Conservation (phyloP, 2,329 filamentous ascomycete genomes). For the Colletotrichum karsti region DNA sequence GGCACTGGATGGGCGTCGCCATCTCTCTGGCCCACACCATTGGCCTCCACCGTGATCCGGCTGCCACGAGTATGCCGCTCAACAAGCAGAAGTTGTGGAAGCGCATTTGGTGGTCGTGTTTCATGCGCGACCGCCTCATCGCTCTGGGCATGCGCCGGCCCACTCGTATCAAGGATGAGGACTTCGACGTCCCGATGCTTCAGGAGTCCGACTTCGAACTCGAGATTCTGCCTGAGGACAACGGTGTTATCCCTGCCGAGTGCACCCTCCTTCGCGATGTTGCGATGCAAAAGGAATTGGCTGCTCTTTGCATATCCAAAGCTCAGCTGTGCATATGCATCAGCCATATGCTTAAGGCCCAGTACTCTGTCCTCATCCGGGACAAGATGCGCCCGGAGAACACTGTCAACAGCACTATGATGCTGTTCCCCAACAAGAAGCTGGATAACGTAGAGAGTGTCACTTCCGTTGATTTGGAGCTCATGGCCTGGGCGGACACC, state of each 20-base stretch:
- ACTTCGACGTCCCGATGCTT: conserved; percentile 94
- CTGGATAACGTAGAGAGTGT: conserved; percentile 85
- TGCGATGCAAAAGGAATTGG: conserved; percentile 79
- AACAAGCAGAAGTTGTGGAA: conserved; percentile 88
- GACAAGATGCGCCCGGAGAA: conserved; percentile 81
- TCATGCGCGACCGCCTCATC: conserved; percentile 92
- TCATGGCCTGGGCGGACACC: conserved; percentile 79
- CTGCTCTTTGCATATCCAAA: conserved; percentile 90
- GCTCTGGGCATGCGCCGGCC: conserved; percentile 93
- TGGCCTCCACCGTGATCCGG: conserved; percentile 86
- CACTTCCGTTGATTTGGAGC: conserved; percentile 78
- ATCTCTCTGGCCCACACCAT: conserved; percentile 94
- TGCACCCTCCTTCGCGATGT: conserved; percentile 77
- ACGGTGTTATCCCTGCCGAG: conserved; percentile 73
- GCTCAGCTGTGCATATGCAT: conserved; percentile 90
- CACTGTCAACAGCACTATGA: conserved; percentile 82
- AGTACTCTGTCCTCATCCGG: conserved; percentile 90
- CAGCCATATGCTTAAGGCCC: conserved; percentile 86
- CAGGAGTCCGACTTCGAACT: conserved; percentile 87
- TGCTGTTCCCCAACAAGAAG: conserved; percentile 89
- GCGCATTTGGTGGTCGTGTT: conserved; percentile 97
- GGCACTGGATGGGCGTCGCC: conserved; percentile 98
- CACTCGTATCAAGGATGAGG: conserved; percentile 90
- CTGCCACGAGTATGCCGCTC: conserved; percentile 76
- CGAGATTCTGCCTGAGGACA: conserved; percentile 70